A percentile compares a stretch with the other conserved stretches of the same genome.
Conservation (phyloP, 202 grass and related monocot species). For the Cymbopogon flexuosus region DNA sequence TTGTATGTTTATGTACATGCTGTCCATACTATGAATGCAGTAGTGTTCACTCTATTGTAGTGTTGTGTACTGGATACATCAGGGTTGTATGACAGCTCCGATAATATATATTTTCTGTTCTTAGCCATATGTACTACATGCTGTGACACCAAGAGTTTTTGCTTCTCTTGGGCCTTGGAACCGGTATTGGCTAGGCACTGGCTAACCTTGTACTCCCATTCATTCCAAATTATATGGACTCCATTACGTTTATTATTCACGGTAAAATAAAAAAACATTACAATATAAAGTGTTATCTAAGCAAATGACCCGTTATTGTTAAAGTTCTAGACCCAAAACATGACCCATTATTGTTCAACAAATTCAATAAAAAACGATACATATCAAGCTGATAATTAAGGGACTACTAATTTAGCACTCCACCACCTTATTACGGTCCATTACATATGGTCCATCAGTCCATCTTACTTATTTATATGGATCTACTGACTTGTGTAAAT, state of each 20-base stretch:
- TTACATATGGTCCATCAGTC: no score
- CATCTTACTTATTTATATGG: background rate
- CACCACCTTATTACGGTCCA: no score
- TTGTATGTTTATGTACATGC: background rate
- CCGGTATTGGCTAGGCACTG: no score
- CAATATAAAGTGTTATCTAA: background rate
- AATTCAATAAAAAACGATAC: background rate
- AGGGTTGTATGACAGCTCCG: background rate
- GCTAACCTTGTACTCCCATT: no score
- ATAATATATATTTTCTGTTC: background rate
- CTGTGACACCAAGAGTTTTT: background rate
- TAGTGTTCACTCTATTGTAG: background rate
- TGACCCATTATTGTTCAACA: background rate
- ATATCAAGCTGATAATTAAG: background rate
- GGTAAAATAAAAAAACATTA: background rate
- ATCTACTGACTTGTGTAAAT: background rate
- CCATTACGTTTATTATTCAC: background rate
- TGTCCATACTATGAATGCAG: constrained; percentile 7
- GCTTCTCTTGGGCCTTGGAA: background rate
- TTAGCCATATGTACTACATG: background rate
- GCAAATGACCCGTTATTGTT: background rate
- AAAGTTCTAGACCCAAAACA: background rate
- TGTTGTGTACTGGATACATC: background rate
- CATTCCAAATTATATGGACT: background rate
- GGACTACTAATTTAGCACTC: background rate